phyloP scores from a whole-genome alignment of 257 asterid genomes.

The Haberlea rhodopensis region DNA sequence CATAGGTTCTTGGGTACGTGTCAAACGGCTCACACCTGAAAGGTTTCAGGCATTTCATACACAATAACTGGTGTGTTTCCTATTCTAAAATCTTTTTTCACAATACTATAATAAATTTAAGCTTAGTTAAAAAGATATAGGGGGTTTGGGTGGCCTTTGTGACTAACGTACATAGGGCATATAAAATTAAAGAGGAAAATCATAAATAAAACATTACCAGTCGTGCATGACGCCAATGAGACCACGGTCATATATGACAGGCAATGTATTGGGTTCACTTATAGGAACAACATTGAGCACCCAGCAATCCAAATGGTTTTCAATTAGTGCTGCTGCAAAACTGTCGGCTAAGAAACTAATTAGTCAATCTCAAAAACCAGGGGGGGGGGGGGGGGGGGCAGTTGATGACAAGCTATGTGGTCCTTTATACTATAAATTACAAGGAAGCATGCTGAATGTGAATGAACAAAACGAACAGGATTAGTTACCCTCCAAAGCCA shows the following conservation, averaged over 20 bases:
- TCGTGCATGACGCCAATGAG: slow-evolving; percentile 67
- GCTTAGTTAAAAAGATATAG: background rate
- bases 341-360: slow-evolving; percentile 32
- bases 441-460: background rate
- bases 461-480: background rate
- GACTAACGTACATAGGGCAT: background rate
- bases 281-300: slow-evolving; percentile 67
- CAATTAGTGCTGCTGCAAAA: slow-evolving; percentile 58
- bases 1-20: slow-evolving; percentile 75
- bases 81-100: background rate
- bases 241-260: slow-evolving; percentile 65
- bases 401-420: background rate
- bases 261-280: slow-evolving; percentile 52
- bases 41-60: background rate
- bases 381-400: background rate
- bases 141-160: background rate
- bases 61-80: background rate
- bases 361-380: background rate
- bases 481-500: slow-evolving; percentile 60
- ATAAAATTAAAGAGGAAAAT: background rate
- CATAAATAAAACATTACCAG: slow-evolving; percentile 37
- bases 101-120: slow-evolving; percentile 2
- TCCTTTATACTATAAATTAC: background rate
- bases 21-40: slow-evolving; percentile 77
- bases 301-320: slow-evolving; percentile 53